phyloP scores from a whole-genome alignment of 1,284 basidiomycete species.

The Cutaneotrichosporon cavernicola region DNA sequence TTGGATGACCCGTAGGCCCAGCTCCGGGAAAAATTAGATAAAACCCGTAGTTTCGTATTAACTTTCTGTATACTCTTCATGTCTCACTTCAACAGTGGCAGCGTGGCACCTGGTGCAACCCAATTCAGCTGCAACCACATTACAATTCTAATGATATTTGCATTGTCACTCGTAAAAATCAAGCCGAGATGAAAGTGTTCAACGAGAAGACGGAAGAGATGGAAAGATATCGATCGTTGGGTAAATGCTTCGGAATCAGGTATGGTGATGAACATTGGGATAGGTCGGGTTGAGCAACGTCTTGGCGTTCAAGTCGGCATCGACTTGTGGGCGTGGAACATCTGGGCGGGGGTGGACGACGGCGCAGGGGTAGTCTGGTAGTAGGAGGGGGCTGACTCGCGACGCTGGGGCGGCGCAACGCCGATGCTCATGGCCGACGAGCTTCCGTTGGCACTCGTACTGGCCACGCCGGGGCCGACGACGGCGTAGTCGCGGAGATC shows the following conservation, averaged over 20 bases:
- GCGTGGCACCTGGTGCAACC: too few species aligned
- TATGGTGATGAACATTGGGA: background rate
- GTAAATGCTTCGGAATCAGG: background rate
- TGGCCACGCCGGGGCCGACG: background rate
- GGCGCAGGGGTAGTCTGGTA: conserved; percentile 1
- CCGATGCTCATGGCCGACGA: background rate
- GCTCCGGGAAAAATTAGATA: too few species aligned
- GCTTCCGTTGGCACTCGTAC: background rate
- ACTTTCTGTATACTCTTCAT: too few species aligned
- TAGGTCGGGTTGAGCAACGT: background rate
- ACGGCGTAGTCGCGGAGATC: conserved; percentile 11
- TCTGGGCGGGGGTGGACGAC: background rate
- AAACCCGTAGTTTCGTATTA: too few species aligned
- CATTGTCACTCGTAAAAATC: too few species aligned
- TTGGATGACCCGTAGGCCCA: too few species aligned
- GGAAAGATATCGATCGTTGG: too few species aligned
- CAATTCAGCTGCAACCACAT: too few species aligned
- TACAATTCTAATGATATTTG: too few species aligned
- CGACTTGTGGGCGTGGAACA: background rate
- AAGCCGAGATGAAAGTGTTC: too few species aligned
- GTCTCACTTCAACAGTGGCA: too few species aligned
- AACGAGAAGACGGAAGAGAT: too few species aligned
- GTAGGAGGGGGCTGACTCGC: background rate
- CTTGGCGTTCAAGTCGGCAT: background rate
- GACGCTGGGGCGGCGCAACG: background rate